Evolutionary conservation across 257 asterid genomes (phyloP).

Genomic region (Gentiana straminea): DNA sequence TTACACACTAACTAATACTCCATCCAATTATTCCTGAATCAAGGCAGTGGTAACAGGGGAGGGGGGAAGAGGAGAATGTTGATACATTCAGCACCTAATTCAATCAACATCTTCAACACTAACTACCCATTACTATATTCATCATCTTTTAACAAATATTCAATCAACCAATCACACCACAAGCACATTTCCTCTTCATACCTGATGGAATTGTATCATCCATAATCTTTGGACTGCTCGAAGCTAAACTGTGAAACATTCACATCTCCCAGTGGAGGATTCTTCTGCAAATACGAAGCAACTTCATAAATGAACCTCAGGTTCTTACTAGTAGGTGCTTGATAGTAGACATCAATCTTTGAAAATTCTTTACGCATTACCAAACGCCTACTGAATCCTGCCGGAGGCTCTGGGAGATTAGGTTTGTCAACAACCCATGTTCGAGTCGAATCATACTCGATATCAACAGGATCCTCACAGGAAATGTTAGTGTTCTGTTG

Average conservation of each 20-base stretch:
- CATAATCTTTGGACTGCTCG: constrained; percentile 34
- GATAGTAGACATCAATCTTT: constrained; percentile 37
- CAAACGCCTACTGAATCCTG: constrained; percentile 34
- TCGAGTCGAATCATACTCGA: constrained; percentile 29
- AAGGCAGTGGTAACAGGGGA: too few species aligned
- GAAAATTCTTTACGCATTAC: constrained; percentile 26
- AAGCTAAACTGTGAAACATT: constrained; percentile 40
- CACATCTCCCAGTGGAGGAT: constrained; percentile 18
- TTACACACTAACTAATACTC: too few species aligned
- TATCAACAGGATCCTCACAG: constrained; percentile 39
- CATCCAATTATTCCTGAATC: too few species aligned
- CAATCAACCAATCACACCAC: neutral
- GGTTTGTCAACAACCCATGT: constrained; percentile 55
- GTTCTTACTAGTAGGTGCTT: constrained; percentile 36
- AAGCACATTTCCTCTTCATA: constrained; percentile 6
- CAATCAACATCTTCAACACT: too few species aligned
- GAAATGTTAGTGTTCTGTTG: constrained; percentile 17
- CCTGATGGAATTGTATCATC: constrained; percentile 19
- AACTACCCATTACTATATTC: too few species aligned
- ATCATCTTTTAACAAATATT: too few species aligned
- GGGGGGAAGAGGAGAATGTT: too few species aligned
- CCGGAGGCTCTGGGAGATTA: constrained; percentile 41
- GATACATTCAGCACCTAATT: too few species aligned
- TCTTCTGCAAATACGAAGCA: constrained; percentile 21
- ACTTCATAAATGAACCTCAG: constrained; percentile 34